These are phyloP conservation scores for Thymus mandschuricus DNA, from an alignment of 257 asterid genomes.

Conservation along the genomic window DNA sequence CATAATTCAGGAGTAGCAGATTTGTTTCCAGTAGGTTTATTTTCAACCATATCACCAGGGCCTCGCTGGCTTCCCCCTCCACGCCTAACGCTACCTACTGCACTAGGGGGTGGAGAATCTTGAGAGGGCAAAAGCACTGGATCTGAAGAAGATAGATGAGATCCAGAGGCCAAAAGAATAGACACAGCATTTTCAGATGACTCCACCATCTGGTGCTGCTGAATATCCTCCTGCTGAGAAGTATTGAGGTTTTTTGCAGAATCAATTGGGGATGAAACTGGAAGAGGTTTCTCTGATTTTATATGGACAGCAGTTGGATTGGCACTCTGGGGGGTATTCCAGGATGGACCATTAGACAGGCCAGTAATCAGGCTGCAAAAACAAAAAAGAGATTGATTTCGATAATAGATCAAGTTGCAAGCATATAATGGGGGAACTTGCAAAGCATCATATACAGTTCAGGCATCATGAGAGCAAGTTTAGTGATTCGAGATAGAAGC, in stretches of 20 bases:
- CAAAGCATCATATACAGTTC: constrained; percentile 11
- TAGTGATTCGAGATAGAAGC: constrained; percentile 9
- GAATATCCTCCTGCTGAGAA: constrained; percentile 33
- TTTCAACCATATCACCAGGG: constrained; percentile 39
- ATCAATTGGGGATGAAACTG: constrained; percentile 39
- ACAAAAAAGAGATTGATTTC: constrained; percentile 31
- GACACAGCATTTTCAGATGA: constrained; percentile 34
- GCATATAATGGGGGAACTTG: background rate
- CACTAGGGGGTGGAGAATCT: constrained; percentile 43
- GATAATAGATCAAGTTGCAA: constrained; percentile 8
- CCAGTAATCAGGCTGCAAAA: constrained; percentile 58
- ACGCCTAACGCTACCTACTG: constrained; percentile 40
- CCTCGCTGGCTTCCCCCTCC: constrained; percentile 45
- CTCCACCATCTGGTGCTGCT: constrained; percentile 40
- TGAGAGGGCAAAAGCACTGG: constrained; percentile 53
- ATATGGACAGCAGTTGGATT: constrained; percentile 36
- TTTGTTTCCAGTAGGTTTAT: constrained; percentile 43
- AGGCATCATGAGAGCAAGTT: constrained; percentile 15
- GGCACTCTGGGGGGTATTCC: constrained; percentile 44
- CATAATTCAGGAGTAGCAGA: constrained; percentile 43
- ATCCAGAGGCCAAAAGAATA: constrained; percentile 42
- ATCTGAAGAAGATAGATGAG: constrained; percentile 52
- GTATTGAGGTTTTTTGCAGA: constrained; percentile 36
- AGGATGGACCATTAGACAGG: constrained; percentile 53
- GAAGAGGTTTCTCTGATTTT: constrained; percentile 43